A percentile compares a stretch with the other conserved stretches of the same genome.
These are phyloP conservation scores for Ocimum tenuiflorum DNA, from an alignment of 257 asterid species.

Conservation along the genomic window DNA sequence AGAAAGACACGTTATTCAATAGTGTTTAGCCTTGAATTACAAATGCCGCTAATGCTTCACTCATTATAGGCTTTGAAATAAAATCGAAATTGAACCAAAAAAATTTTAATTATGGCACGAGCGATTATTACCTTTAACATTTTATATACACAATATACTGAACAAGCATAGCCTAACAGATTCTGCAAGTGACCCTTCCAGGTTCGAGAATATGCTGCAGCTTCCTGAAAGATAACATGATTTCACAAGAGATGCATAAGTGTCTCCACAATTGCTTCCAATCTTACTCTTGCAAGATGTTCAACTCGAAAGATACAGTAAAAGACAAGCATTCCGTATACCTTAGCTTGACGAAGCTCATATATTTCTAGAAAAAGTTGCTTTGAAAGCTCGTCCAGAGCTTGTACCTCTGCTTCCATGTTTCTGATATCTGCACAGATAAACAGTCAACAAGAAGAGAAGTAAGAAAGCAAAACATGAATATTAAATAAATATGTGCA, in stretches of 20 bases:
- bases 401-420: constrained; percentile 91
- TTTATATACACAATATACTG: constrained; percentile 90
- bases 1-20: constrained; percentile 5
- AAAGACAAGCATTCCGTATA: constrained; percentile 22
- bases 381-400: constrained; percentile 91
- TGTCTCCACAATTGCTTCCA: constrained; percentile 3
- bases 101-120: not conserved
- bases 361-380: constrained; percentile 86
- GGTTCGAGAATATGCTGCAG: constrained; percentile 98
- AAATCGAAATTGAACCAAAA: not conserved
- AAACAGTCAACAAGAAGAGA: constrained; percentile 9
- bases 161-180: constrained; percentile 89
- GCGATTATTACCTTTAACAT: constrained; percentile 68
- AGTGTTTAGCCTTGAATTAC: not conserved
- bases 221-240: constrained; percentile 52
- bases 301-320: constrained; percentile 15
- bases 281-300: not conserved
- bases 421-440: constrained; percentile 58
- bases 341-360: constrained; percentile 99
- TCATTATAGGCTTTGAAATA: not conserved
- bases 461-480: constrained; percentile 11
- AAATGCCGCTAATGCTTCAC: not conserved
- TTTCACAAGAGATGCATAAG: constrained; percentile 7
- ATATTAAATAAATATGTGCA: not conserved
- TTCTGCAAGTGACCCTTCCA: constrained; percentile 99